These are phyloP conservation scores for Vitis cinerea DNA, from an alignment of 164 flowering plant genomes.

Conservation along the genomic window DNA sequence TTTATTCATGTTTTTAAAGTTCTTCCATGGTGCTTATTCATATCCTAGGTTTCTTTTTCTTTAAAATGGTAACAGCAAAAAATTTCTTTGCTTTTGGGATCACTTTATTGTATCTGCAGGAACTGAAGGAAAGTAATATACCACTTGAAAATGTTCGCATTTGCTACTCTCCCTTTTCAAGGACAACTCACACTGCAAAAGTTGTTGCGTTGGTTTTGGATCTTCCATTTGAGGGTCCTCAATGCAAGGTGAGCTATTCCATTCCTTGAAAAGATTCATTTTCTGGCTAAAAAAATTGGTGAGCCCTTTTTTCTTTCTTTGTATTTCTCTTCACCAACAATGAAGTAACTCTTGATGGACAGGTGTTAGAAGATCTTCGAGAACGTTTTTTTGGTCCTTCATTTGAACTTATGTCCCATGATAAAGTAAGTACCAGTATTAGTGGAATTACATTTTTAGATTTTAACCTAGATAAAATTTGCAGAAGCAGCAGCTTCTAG, in stretches of 20 bases:
- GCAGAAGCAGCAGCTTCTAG: too few relatives aligned
- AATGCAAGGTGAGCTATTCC: slow-evolving; percentile 63
- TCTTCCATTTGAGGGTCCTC: slow-evolving; percentile 75
- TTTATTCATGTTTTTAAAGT: too few relatives aligned
- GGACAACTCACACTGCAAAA: slow-evolving; percentile 83
- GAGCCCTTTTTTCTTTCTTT: neutral
- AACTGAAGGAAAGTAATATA: slow-evolving; percentile 52
- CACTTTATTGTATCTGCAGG: slow-evolving; percentile 42
- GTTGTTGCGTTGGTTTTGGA: slow-evolving; percentile 68
- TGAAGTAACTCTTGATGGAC: slow-evolving; percentile 4
- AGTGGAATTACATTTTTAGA: too few relatives aligned
- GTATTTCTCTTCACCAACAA: neutral
- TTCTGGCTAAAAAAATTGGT: neutral
- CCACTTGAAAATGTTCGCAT: slow-evolving; percentile 70
- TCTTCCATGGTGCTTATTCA: neutral
- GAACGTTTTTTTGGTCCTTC: slow-evolving; percentile 94
- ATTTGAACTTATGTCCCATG: slow-evolving; percentile 85
- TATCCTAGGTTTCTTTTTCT: neutral
- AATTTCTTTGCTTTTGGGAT: neutral
- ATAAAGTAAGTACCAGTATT: slow-evolving; percentile 51
- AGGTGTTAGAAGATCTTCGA: slow-evolving; percentile 74
- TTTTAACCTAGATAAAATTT: too few relatives aligned
- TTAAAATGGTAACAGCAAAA: neutral
- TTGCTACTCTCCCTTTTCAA: slow-evolving; percentile 94
- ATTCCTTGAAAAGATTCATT: neutral